phyloP scores from a whole-genome alignment of 192 early-diverging fungal genomes.

The Coemansia sp. region DNA sequence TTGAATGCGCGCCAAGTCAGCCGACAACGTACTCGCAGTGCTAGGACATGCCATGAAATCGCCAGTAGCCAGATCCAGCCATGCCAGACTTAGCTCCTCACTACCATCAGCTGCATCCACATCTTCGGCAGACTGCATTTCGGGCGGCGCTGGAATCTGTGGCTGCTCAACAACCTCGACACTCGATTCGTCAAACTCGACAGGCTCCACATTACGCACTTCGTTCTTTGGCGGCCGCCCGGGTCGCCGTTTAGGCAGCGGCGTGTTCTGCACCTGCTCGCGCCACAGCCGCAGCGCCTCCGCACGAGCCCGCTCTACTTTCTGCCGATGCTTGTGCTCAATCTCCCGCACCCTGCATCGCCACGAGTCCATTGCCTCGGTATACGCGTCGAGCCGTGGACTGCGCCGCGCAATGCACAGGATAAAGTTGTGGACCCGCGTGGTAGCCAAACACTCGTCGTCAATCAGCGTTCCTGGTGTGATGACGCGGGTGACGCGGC shows the following conservation, averaged over 20 bases:
- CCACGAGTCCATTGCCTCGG: conserved; percentile 10
- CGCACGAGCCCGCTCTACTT: conserved; percentile 8
- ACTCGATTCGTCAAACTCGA: conserved; percentile 18
- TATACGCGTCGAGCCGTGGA: neutral
- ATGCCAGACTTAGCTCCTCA: conserved; percentile 66
- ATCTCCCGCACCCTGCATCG: neutral
- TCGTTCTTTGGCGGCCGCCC: conserved; percentile 13
- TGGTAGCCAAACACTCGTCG: conserved; percentile 60
- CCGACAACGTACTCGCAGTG: conserved; percentile 46
- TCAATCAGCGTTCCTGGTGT: conserved; percentile 87
- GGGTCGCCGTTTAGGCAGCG: neutral
- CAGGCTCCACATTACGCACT: too few species aligned
- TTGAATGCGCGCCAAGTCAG: conserved; percentile 77
- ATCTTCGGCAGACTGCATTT: neutral
- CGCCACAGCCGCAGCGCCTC: conserved; percentile 12
- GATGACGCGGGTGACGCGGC: conserved; percentile 74
- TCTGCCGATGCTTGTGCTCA: neutral
- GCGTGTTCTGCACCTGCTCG: neutral
- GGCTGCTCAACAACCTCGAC: conserved; percentile 19
- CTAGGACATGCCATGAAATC: conserved; percentile 74
- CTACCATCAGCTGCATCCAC: neutral
- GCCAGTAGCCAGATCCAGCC: conserved; percentile 90
- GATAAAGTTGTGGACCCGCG: conserved; percentile 72
- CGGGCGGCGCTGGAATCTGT: conserved; percentile 5
- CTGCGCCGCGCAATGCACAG: conserved; percentile 49